phyloP scores from a whole-genome alignment of 306 rosid species.

The Oemleria cerasiformis region DNA sequence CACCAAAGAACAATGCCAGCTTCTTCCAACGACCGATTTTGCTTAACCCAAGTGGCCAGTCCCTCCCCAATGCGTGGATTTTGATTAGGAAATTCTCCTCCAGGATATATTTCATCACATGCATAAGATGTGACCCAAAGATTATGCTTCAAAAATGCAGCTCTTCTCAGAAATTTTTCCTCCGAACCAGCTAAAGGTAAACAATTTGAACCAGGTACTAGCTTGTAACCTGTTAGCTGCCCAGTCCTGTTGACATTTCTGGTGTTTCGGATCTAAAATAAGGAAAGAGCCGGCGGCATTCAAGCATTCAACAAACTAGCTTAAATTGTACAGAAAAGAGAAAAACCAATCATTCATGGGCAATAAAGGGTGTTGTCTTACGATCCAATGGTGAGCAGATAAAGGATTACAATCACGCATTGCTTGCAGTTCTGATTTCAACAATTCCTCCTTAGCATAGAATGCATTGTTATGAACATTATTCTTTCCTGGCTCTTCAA shows the following conservation, averaged over 20 bases:
- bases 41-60: slow-evolving; percentile 72
- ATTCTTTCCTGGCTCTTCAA: slow-evolving; percentile 69
- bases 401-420: slow-evolving; percentile 70
- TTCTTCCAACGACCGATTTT: slow-evolving; percentile 70
- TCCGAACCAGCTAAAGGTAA: slow-evolving; percentile 78
- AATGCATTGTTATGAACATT: slow-evolving; percentile 80
- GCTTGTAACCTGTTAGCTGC: slow-evolving; percentile 69
- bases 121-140: slow-evolving; percentile 79
- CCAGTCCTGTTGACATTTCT: slow-evolving; percentile 75
- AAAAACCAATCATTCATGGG: background rate
- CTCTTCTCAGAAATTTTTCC: slow-evolving; percentile 78
- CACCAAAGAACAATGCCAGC: slow-evolving; percentile 82
- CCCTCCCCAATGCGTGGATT: slow-evolving; percentile 83
- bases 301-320: background rate
- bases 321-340: background rate
- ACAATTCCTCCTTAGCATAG: slow-evolving; percentile 68
- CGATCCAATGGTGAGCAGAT: slow-evolving; percentile 87
- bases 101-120: slow-evolving; percentile 63
- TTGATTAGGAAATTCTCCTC: slow-evolving; percentile 81
- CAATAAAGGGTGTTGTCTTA: slow-evolving; percentile 26
- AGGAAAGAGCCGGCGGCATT: slow-evolving; percentile 12
- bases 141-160: slow-evolving; percentile 78
- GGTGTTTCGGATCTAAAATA: slow-evolving; percentile 66
- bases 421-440: slow-evolving; percentile 71
- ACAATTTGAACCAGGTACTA: slow-evolving; percentile 83